Base-by-base conservation (phyloP, 345 rosid species). In the Carallia pectinifolia region DNA sequence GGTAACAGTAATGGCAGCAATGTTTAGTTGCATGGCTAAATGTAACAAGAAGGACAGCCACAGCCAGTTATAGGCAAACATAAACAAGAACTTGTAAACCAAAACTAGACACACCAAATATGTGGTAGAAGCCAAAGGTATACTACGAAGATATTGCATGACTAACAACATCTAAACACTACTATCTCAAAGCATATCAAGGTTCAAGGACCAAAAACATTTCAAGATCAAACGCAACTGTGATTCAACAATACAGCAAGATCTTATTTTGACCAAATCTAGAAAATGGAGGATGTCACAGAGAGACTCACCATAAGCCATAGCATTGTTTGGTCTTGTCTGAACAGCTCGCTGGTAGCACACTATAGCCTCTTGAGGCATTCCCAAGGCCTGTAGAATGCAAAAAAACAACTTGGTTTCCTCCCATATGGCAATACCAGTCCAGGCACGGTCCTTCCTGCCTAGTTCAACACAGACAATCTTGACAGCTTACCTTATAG, bases 261-360 rank as follows among this genome's bases (percentile, higher is more conserved):
- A 44, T 44, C 13, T 15, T 7, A 56, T 56, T 10, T 13, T 19
- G 31, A 27, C 29, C 16, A 4, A 3, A 56, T 55, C 33, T 27
- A 19, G 60, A 30, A 56, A 56, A 10, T 30, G 15, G 1, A 19
- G 12, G 16, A 19, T 10, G 50, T 27, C 23, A 27, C 12, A 37
- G 54, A 34, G 17, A 44, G 16, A 71, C 97, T 85, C 65, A 96
- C 99, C 99, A 81, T 77, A 89, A 47, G 89, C 93, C 78, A 96
- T 81, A 34, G 99, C 90, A 81, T 83, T 81, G 66, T 87, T 88
- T 63, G 99, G 95, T 38, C 96, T 84, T 63, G 82, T 71, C 81
- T 96, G 98, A 81, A 89, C 81, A 77, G 95, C 97, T 37, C 85
- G 92, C 84, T 92, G 96, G 76, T 92, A 96, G 75, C 98, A 96